phyloP scores from a whole-genome alignment of 2,329 filamentous ascomycete genomes.

The Pyricularia sp. region DNA sequence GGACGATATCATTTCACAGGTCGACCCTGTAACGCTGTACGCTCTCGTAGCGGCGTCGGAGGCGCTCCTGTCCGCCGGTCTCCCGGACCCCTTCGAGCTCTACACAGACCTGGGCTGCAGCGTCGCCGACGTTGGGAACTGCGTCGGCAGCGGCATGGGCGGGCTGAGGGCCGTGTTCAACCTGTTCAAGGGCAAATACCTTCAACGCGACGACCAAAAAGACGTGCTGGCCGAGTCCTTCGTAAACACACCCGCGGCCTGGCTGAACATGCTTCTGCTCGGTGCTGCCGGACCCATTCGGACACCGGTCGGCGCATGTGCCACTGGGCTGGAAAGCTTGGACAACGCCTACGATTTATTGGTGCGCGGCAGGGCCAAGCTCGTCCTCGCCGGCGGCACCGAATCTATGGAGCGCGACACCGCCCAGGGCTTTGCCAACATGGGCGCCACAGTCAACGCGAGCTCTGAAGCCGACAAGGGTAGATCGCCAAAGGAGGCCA shows the following conservation, averaged over 20 bases:
- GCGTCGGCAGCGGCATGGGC: constrained; percentile 22
- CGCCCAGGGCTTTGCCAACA: constrained; percentile 21
- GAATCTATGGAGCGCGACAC: constrained; percentile 23
- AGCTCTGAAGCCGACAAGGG: constrained; percentile 18
- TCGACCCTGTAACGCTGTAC: constrained; percentile 23
- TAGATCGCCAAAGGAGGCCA: constrained; percentile 21
- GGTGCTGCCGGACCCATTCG: constrained; percentile 21
- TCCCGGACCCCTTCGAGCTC: constrained; percentile 21
- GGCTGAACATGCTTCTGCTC: constrained; percentile 33
- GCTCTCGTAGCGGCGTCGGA: constrained; percentile 20
- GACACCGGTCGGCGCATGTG: constrained; percentile 26
- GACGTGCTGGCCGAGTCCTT: constrained; percentile 26
- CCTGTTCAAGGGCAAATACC: constrained; percentile 20
- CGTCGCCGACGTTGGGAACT: constrained; percentile 23
- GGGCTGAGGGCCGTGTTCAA: constrained; percentile 15
- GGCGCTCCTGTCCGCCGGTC: constrained; percentile 22
- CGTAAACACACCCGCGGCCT: constrained; percentile 23
- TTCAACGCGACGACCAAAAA: constrained; percentile 20
- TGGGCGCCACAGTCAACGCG: constrained; percentile 25
- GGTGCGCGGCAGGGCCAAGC: constrained; percentile 18
- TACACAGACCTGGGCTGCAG: constrained; percentile 9
- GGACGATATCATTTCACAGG: constrained; percentile 23
- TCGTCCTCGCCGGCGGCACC: constrained; percentile 22
- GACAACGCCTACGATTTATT: constrained; percentile 25
- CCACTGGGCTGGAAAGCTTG: constrained; percentile 25